Percentiles rank a stretch among this genome's conserved stretches.
Evolutionary conservation across 2,329 filamentous ascomycete genomes (phyloP).

Genomic region (Orbilia oligospora): DNA sequence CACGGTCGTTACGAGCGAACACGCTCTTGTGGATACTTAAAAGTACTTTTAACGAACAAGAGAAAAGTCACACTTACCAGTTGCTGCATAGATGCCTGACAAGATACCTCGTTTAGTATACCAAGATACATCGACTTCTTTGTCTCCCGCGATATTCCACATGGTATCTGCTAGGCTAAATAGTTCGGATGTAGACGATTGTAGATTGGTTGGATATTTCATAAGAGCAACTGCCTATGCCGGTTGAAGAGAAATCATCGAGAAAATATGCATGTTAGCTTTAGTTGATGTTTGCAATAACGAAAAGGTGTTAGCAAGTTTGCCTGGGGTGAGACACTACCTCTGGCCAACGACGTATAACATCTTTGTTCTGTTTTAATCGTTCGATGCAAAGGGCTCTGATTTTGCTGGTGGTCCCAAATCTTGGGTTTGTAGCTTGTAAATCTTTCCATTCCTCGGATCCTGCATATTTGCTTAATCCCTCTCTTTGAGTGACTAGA

Average conservation of each 20-base stretch:
- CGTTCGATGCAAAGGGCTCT: constrained; percentile 81
- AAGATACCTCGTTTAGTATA: constrained; percentile 80
- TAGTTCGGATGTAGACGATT: constrained; percentile 82
- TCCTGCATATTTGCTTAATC: constrained; percentile 72
- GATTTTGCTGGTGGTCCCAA: constrained; percentile 76
- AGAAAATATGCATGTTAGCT: constrained; percentile 29
- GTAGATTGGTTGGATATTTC: constrained; percentile 84
- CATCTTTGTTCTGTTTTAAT: constrained; percentile 78
- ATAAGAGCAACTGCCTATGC: constrained; percentile 86
- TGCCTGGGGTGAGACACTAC: constrained; percentile 69
- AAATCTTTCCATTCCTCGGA: constrained; percentile 65
- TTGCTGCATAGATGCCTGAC: constrained; percentile 79
- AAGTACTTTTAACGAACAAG: constrained; percentile 28
- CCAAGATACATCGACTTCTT: constrained; percentile 86
- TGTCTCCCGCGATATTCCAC: constrained; percentile 86
- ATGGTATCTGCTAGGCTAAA: constrained; percentile 91
- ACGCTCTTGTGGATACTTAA: constrained; percentile 14
- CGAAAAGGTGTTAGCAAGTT: constrained; percentile 16
- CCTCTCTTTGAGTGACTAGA: constrained; percentile 73
- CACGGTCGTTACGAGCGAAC: constrained; percentile 28
- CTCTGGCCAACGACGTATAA: constrained; percentile 88
- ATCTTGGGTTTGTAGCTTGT: constrained; percentile 66
- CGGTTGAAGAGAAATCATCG: constrained; percentile 41
- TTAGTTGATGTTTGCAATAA: constrained; percentile 18
- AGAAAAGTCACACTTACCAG: constrained; percentile 61